Evolutionary conservation across 371 early-diverging fungal species (phyloP), one percentile per base, ranked within the genome.

Genomic region (Parasitella parasitica): DNA sequence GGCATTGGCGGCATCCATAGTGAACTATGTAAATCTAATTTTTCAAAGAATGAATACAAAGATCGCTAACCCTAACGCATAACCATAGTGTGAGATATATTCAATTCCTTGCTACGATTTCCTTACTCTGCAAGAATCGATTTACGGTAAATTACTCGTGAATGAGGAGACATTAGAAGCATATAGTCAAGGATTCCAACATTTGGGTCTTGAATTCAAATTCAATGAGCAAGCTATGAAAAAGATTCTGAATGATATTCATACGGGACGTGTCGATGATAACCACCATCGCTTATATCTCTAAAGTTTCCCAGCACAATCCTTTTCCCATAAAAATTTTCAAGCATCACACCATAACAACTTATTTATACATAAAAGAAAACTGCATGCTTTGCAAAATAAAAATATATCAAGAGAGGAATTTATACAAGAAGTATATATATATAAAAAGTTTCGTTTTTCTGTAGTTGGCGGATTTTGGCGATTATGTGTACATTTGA

Each of bases 221-320:
- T 69, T 66, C 18, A 64, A 73, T 43, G 54, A 52, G 38, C 15
- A 39, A 15, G 53, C 48, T 16, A 46, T 75, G 61, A 38, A 66
- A 1, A 34, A 54, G 3, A 27, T 52, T 12, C 41, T 66, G 22
- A 57, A 52, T 39, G 22, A 55, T 27, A 49, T 38, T 28, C 60
- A 61, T 27, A 53, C 54, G 6, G 70, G 72, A 13, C 63, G 67
- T 28, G 64, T 74, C 5, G 71, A 74, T 55, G 67, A 76, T 30
- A 73, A 54, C 24, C 75, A 80, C 43, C 77, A 80, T 59, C 77
- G 80, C 32, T 41, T 80, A 49, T 80, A 80, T 64, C 57, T 77
- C 36, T 80, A 69, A 68, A 38, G 6, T 32, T 32, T 32, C 32
- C 12, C n/a, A n/a, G n/a, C n/a, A 15, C 15, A 26, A 6, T 4